Evolutionary conservation across 2,329 filamentous ascomycete genomes (phyloP), one percentile per base, ranked within the genome.

Genomic region (Pyrenophora teres): DNA sequence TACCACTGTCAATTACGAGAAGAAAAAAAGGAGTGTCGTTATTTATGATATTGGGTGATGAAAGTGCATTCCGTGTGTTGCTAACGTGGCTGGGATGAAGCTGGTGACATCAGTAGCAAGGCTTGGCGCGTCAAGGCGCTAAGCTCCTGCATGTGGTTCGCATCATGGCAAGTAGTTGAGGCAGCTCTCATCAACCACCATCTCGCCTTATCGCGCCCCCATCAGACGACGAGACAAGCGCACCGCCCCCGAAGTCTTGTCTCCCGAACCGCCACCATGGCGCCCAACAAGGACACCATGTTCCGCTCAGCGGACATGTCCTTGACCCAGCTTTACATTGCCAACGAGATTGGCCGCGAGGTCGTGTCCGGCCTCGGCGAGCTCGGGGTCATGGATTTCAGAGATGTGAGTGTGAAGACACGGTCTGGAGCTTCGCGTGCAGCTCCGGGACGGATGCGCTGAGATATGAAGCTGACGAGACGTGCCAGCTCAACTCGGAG

Each of bases 261-360:
- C 59, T 62, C 60, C 57, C 56, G 57, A 64, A 57, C 64, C 59
- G 70, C 69, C 74, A 74, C 57, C 74, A 87, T 87, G 85, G 83
- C 80, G 77, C 78, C 81, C 50, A 69, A 74, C 46, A 80, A 90
- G 80, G 92, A 97, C 80, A 96, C 92, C 77, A 90, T 97, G 81
- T 97, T 99, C 87, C 93, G 95, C 84, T 99, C 94, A 75, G 90
- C 92, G 90, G 90, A 97, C 78, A 99, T 99, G 94, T 97, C 92
- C 83, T 88, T 99, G 88, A 96, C 96, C 72, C 94, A 99, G 87
- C 88, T 99, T 71, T 99, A 97, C 79, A 95, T 99, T 70, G 91
- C 94, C 71, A 97, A 97, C 75, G 94, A 99, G 82, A 97, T 99
- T 67, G 93, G 94, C 67, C 87, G 94, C 73, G 95, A 99, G 80